Base-by-base conservation (phyloP, 1,284 basidiomycete genomes). In the Hemileia vastatrix region DNA sequence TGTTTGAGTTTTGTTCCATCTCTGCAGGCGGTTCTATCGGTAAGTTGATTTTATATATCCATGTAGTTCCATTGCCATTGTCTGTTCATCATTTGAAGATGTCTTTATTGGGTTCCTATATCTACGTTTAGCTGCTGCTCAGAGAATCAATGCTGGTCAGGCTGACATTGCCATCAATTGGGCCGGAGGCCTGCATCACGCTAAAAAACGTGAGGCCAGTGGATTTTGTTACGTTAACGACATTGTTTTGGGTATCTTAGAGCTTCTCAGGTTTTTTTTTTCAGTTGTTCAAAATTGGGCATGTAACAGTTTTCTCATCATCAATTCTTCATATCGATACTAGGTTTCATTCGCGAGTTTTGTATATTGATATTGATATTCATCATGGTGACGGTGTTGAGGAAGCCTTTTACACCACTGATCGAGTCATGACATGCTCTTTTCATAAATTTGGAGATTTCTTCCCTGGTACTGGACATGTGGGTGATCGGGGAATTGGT, bases 381-480 rank as follows among this genome's bases (percentile, higher is more conserved):
- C 94, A 97, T 76, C 94, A 98, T 71, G 94, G 94, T 5, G 95
- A 98, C 73, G 95, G 94, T 18, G 94, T 98, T 36, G 94, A 98
- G 72, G 94, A 98, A 75, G 95, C 94, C 0, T 98, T 98, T 79
- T 97, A 96, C 77, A 92, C 90, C 23, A 96, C 91, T 2, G 88
- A 98, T 75, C 81, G 94, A 57, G 94, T 98, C 69, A 91, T 97
- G 86, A 97, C 94, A 2, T 86, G 85, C 75, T 87, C 87, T 45
- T 95, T 98, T 76, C 95, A 98, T 80, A 79, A 79, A 68, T 96
- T 88, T 72, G 93, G 94, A 21, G 92, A 96, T 72, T 98, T 90
- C 77, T 98, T 98, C 76, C 94, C 94, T 1, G 93, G 93, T 1
- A 95, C 92, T 21, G 60, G 60, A 8, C 60, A 62, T 45, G 60